Percentiles rank a stretch among this genome's conserved stretches.
phyloP scores from a whole-genome alignment of 129 eudicot genomes.

The Apium graveolens region DNA sequence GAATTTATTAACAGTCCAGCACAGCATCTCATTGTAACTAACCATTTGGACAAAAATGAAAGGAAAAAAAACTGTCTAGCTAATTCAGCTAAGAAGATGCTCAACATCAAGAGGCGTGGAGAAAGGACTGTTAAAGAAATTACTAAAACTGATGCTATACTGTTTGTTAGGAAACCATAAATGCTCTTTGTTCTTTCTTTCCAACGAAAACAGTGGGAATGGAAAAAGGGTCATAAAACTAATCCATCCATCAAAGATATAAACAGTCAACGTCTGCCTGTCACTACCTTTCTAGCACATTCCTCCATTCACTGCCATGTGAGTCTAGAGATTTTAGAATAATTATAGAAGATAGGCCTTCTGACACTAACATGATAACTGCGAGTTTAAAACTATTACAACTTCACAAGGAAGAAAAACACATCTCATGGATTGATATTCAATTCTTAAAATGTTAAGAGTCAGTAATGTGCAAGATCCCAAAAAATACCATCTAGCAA shows the following conservation, averaged over 20 bases:
- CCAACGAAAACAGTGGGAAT: background rate
- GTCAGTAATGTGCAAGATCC: background rate
- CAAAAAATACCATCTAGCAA: background rate
- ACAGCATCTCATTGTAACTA: conserved; percentile 84
- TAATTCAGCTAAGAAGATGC: background rate
- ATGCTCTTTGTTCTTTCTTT: background rate
- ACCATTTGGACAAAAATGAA: conserved; percentile 7
- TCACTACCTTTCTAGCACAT: background rate
- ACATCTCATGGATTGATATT: background rate
- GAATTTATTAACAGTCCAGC: conserved; percentile 26
- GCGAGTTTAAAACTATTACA: background rate
- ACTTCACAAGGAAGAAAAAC: background rate
- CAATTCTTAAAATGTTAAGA: background rate
- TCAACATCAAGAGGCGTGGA: background rate
- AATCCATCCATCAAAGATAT: background rate
- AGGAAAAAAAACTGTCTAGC: background rate
- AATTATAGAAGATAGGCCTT: background rate
- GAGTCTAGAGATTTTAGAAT: background rate
- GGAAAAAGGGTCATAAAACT: background rate
- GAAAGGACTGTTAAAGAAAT: background rate
- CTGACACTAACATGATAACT: background rate
- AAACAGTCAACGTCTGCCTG: background rate
- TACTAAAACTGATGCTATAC: background rate
- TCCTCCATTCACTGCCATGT: background rate
- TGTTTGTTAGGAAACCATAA: background rate